Evolutionary conservation across 345 rosid genomes (phyloP).

Genomic region (Iberis pinnata): DNA sequence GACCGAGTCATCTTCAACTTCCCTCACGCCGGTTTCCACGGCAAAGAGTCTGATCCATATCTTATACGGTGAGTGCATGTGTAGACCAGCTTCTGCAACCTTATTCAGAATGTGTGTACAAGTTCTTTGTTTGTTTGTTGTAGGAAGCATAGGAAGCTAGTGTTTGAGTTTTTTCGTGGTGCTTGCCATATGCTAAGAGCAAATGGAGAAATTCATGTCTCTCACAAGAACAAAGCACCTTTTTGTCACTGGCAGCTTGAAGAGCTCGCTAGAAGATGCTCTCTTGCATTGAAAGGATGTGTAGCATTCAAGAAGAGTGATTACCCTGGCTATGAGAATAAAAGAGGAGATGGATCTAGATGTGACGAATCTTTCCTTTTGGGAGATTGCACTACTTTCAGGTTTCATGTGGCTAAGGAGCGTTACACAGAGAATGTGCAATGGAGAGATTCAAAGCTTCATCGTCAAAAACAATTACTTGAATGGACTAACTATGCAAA

Average conservation of each 20-base stretch:
- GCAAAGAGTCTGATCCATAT: slow-evolving; percentile 13
- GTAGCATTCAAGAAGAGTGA: slow-evolving; percentile 33
- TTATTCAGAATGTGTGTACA: too few relatives aligned
- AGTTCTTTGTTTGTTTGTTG: too few relatives aligned
- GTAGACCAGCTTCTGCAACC: too few relatives aligned
- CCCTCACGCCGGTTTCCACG: slow-evolving; percentile 64
- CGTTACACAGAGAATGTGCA: slow-evolving; percentile 19
- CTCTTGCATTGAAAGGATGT: slow-evolving; percentile 20
- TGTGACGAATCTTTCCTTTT: slow-evolving; percentile 46
- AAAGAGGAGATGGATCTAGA: slow-evolving; percentile 44
- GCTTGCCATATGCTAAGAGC: slow-evolving; percentile 39
- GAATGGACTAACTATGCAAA: too few relatives aligned
- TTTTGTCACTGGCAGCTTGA: slow-evolving; percentile 45
- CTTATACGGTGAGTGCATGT: slow-evolving; percentile 33
- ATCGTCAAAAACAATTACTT: too few relatives aligned
- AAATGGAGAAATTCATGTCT: slow-evolving; percentile 48
- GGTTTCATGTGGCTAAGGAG: slow-evolving; percentile 28
- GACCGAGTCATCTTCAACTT: slow-evolving; percentile 49
- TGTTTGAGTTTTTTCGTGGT: slow-evolving; percentile 36
- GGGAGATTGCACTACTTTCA: slow-evolving; percentile 49
- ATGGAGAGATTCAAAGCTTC: slow-evolving; percentile 9
- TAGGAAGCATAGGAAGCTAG: slow-evolving; percentile 45
- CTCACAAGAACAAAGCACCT: slow-evolving; percentile 46
- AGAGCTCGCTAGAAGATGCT: slow-evolving; percentile 41
- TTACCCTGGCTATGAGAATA: slow-evolving; percentile 46